Base-by-base conservation (phyloP, 352 stramenopile species). In the Globisporangium ultimum region DNA sequence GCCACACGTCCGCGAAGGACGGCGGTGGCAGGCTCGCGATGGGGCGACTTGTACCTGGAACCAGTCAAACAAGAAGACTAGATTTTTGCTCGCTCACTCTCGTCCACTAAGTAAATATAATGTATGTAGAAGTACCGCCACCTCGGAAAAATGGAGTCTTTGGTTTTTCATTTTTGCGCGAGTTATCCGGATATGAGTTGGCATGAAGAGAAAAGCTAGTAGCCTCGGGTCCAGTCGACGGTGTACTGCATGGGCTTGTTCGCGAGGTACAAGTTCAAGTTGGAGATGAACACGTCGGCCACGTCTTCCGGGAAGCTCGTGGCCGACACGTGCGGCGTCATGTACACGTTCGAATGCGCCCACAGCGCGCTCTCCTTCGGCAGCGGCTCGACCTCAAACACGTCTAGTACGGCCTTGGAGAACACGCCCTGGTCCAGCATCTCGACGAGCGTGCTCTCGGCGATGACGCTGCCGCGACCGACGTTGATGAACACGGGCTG, bases 401-500 rank as follows among this genome's bases (percentile, higher is more conserved):
- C 78, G 48, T 90, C 80, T 38, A 90, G 68, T 57, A 87, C 78
- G 4, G 78, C 78, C n/a, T 60, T 64, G 28, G 78, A 85, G 41
- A 97, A 64, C 46, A 71, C 78, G 1, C 70, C 40, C 1, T 73
- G 57, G 62, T 95, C 78, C 20, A 97, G 67, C 41, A 85, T 77
- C 7, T 65, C 22, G 24, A 96, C 3, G 51, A 97, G 64, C 43
- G 66, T 65, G 32, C 46, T 47, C 61, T 95, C 58, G 11, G 58
- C 42, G 51, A 96, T 80, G 49, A 97, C 67, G 56, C 94, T 87
- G 20, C 89, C 89, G 32, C 89, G 80, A 13, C 89, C 89, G 20
- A 95, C 84, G 68, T 96, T 96, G 65, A 97, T 80, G 60, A 97
- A 81, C 43, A 92, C 78, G n/a, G 84, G 84, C 62, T 87, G 70